Evolutionary conservation across 768 basidiomycete species (phyloP), one percentile per base, ranked within the genome.

Genomic region (Imleria badia): DNA sequence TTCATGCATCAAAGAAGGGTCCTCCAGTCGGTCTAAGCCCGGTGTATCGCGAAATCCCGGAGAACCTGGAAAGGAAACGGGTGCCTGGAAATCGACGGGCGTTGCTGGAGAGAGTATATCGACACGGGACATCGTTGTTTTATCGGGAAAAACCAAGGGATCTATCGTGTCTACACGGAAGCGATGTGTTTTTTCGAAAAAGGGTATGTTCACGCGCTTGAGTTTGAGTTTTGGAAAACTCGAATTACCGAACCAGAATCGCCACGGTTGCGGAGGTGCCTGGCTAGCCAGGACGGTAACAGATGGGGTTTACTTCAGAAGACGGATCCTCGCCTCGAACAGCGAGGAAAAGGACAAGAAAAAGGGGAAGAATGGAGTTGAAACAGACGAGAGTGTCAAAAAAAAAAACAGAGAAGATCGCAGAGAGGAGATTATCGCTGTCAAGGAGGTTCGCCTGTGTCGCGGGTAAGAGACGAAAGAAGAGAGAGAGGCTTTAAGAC

Each of bases 391-490:
- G 40, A 60, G 58, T 26, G 48, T 39, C 45, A 59, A 48, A 66
- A 45, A 26, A 26, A n/a, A n/a, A n/a, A 47, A 45, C 15, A 48
- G 26, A 35, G 45, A 42, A 40, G 42, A 58, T 56, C 40, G 51
- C 47, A 26, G 31, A 54, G 48, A 43, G 26, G 43, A 23, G 49
- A 52, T 40, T 19, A 46, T 31, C 15, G 69, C 64, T 82, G 81
- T 86, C 77, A 89, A 75, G 89, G 87, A 74, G 89, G 89, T 84
- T 90, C 86, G 67, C 88, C 88, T 91, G 60, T 52, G 65, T 44
- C 61, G 47, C 31, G 62, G 48, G 55, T 63, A 36, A 39, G 60
- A 56, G 45, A 33, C 36, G 12, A 20, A n/a, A 14, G 29, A 10
- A 36, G 39, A 49, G 46, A 45, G 54, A 44, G 49, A 48, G 51